Conservation (phyloP, 1,284 basidiomycete species). For the Rhizoctonia solani region DNA sequence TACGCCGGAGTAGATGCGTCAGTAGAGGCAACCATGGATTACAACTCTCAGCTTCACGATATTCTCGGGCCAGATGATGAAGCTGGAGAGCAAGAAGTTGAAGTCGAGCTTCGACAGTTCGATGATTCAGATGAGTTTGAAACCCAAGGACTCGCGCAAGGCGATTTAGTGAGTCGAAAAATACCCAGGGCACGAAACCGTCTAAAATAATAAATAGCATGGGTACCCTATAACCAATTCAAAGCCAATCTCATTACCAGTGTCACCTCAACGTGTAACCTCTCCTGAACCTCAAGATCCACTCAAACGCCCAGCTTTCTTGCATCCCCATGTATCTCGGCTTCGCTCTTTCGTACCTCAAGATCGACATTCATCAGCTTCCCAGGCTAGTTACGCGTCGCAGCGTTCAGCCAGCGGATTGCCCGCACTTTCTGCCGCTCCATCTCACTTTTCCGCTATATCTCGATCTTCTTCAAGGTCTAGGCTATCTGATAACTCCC, state of each 20-base stretch:
- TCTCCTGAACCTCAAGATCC: constrained; percentile 38
- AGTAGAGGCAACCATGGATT: constrained; percentile 46
- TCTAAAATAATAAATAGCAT: no score
- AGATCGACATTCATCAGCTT: constrained; percentile 51
- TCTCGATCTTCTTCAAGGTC: constrained; percentile 69
- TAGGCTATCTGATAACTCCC: constrained; percentile 51
- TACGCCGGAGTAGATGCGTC: constrained; percentile 69
- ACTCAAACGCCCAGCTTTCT: constrained; percentile 53
- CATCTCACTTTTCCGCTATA: constrained; percentile 70
- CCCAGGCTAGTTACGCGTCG: constrained; percentile 55
- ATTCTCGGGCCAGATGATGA: constrained; percentile 66
- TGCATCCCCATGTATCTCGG: constrained; percentile 81
- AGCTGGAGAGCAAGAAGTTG: constrained; percentile 56
- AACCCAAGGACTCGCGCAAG: constrained; percentile 2
- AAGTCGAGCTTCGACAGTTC: constrained; percentile 42
- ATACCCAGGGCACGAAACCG: no score
- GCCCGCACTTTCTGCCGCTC: constrained; percentile 55
- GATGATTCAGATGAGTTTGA: constrained; percentile 47
- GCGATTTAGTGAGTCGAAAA: not conserved
- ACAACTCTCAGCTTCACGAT: constrained; percentile 70
- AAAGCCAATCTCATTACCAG: constrained; percentile 25
- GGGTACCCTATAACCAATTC: not conserved
- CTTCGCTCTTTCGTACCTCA: constrained; percentile 71
- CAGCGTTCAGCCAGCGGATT: constrained; percentile 52
- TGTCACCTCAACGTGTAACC: constrained; percentile 33